A percentile compares a stretch with the other conserved stretches of the same genome.
phyloP scores from a whole-genome alignment of 768 basidiomycete genomes.

The Psilocybe azurescens region DNA sequence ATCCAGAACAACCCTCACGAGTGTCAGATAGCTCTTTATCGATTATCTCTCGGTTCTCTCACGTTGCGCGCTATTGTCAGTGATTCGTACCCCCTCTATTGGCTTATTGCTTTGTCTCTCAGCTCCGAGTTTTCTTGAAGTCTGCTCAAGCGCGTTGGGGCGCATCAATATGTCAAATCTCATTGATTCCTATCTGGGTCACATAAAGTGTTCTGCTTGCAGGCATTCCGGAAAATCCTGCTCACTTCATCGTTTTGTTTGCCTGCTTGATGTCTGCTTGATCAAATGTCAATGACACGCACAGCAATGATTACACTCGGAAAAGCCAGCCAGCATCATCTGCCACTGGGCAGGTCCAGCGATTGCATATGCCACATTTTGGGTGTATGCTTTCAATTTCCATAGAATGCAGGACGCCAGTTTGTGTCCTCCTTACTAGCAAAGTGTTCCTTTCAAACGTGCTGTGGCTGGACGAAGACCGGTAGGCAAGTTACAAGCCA shows the following conservation, averaged over 20 bases:
- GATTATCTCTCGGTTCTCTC: background rate
- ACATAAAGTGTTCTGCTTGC: slow-evolving; percentile 1
- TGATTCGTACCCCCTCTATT: background rate
- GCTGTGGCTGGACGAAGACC: background rate
- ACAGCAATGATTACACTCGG: slow-evolving; percentile 20
- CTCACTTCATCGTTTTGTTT: slow-evolving; percentile 3
- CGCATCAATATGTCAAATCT: slow-evolving; percentile 20
- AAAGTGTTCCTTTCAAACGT: slow-evolving; percentile 2
- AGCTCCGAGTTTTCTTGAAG: slow-evolving; percentile 6
- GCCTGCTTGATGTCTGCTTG: slow-evolving; percentile 7
- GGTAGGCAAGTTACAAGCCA: background rate
- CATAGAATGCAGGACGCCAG: background rate
- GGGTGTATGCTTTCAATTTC: background rate
- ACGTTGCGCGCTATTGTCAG: slow-evolving; percentile 6
- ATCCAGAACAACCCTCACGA: background rate
- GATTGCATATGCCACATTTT: background rate
- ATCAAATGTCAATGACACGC: slow-evolving; percentile 20
- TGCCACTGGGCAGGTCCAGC: background rate
- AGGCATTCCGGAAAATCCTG: slow-evolving; percentile 15
- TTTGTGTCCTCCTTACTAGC: background rate
- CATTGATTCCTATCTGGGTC: slow-evolving; percentile 14
- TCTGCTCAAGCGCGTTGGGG: slow-evolving; percentile 8
- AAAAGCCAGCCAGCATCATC: slow-evolving; percentile 4
- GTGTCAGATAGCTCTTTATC: background rate
- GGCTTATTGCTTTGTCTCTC: slow-evolving; percentile 4